These are phyloP conservation scores for Candida tibetensis DNA, from an alignment of 805 yeast species.

Conservation along the genomic window DNA sequence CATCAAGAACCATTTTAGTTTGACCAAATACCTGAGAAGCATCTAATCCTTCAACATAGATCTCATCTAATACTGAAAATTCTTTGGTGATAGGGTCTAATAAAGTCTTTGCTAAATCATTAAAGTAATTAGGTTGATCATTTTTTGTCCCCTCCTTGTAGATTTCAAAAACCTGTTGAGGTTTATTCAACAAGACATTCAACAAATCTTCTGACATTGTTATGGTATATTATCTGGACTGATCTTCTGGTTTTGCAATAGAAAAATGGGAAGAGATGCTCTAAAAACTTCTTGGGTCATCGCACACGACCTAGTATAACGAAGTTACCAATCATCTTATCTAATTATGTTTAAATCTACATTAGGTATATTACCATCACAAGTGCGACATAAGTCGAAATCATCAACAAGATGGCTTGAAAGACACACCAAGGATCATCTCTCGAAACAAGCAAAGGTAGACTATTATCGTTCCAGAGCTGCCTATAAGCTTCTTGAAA, in stretches of 20 bases:
- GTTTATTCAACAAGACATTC: slow-evolving; percentile 19
- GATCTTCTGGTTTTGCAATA: neutral
- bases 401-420: slow-evolving; percentile 74
- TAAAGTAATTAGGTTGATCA: slow-evolving; percentile 19
- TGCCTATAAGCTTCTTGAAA: slow-evolving; percentile 80
- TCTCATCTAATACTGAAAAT: slow-evolving; percentile 70
- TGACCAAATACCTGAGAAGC: slow-evolving; percentile 94
- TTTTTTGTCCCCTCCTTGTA: slow-evolving; percentile 11
- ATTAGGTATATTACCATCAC: neutral
- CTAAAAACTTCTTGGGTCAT: slow-evolving; percentile 1
- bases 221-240: neutral
- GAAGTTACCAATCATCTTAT: neutral
- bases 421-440: slow-evolving; percentile 65
- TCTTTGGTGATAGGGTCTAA: slow-evolving; percentile 58
- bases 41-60: slow-evolving; percentile 82
- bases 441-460: slow-evolving; percentile 62
- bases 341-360: neutral
- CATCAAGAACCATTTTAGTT: slow-evolving; percentile 78
- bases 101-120: slow-evolving; percentile 42
- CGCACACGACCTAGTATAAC: neutral
- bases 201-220: slow-evolving; percentile 22
- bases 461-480: slow-evolving; percentile 77
- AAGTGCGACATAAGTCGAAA: slow-evolving; percentile 23
- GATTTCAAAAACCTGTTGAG: slow-evolving; percentile 24
- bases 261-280: slow-evolving; percentile 8